phyloP scores from a whole-genome alignment of 768 basidiomycete species.

The Tylopilus felleus region DNA sequence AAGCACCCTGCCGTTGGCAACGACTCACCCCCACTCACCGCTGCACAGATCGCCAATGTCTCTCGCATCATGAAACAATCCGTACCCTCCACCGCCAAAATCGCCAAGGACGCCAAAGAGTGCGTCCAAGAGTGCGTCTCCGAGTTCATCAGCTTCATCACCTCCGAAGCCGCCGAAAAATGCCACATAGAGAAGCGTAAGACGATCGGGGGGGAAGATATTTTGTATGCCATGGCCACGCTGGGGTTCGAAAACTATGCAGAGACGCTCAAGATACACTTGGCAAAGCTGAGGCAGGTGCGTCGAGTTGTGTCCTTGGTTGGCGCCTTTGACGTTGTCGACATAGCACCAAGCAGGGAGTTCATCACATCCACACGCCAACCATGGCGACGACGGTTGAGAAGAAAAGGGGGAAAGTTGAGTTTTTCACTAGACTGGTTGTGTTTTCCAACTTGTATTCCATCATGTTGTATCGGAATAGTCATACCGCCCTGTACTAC shows the following conservation, averaged over 20 bases:
- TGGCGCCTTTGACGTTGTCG: not conserved
- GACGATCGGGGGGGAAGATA: slow-evolving; percentile 97
- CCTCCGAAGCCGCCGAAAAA: slow-evolving; percentile 93
- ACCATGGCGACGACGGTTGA: slow-evolving; percentile 24
- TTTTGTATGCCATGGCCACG: slow-evolving; percentile 88
- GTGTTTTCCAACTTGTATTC: slow-evolving; percentile 10
- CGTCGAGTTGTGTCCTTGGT: too few species aligned
- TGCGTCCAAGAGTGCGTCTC: slow-evolving; percentile 98
- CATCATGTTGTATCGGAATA: slow-evolving; percentile 14
- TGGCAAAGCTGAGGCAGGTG: slow-evolving; percentile 86
- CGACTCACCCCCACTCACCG: not conserved
- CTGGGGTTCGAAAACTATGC: slow-evolving; percentile 95
- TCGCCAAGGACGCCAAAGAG: slow-evolving; percentile 97
- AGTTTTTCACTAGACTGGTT: not conserved
- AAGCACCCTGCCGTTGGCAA: too few species aligned
- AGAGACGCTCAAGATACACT: slow-evolving; percentile 87
- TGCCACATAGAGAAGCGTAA: slow-evolving; percentile 94
- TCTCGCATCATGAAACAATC: slow-evolving; percentile 94
- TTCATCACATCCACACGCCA: slow-evolving; percentile 25
- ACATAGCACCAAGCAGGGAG: slow-evolving; percentile 28
- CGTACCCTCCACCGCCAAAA: slow-evolving; percentile 88
- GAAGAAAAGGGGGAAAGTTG: not conserved
- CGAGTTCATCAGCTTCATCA: slow-evolving; percentile 98
- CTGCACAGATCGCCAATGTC: slow-evolving; percentile 89
- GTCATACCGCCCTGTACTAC: slow-evolving; percentile 9